Evolutionary conservation across 73 alveolate species (phyloP).

Genomic region (Stentor roeselii): DNA sequence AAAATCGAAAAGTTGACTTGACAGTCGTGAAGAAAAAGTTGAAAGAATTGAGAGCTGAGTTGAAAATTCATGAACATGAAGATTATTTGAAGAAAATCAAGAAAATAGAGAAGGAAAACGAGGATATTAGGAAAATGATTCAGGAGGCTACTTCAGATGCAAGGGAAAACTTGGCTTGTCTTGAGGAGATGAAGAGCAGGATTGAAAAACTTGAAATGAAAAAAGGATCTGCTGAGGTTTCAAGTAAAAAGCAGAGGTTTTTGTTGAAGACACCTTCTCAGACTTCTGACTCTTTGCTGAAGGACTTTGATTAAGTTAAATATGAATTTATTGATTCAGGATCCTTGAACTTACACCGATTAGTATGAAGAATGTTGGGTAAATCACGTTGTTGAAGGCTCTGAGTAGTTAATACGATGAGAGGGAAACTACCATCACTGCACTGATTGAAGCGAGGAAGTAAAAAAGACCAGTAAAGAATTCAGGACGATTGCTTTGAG

Average conservation of each 20-base stretch:
- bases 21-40: background rate
- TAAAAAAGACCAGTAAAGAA: conserved; percentile 3
- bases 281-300: too few relatives aligned
- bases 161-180: background rate
- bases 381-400: background rate
- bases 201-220: background rate
- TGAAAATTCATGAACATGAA: background rate
- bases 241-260: background rate
- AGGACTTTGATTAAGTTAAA: too few relatives aligned
- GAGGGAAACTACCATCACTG: background rate
- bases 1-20: background rate
- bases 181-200: background rate
- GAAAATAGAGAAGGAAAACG: background rate
- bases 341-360: background rate
- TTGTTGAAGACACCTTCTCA: background rate
- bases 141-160: background rate
- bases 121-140: background rate
- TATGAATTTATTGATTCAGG: background rate
- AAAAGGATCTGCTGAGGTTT: background rate
- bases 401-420: background rate
- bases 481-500: background rate
- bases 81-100: background rate
- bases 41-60: background rate
- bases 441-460: background rate
- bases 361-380: background rate